These are phyloP conservation scores for Thuidium tamariscinum DNA, from an alignment of 225 moss, liverwort and hornwort species.

Conservation along the genomic window DNA sequence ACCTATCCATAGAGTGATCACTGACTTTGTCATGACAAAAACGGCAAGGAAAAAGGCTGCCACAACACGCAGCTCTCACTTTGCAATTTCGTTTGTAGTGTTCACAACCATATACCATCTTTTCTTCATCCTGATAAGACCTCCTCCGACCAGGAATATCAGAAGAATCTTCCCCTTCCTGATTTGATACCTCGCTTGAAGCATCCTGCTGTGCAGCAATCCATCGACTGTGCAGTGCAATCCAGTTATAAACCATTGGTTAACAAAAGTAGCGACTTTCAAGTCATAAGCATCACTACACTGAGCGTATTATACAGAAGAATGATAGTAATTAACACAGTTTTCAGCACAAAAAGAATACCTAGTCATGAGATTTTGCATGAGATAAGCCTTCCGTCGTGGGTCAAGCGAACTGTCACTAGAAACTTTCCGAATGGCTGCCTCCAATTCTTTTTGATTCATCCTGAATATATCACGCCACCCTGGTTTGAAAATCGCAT, in stretches of 20 bases:
- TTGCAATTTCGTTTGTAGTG: slow-evolving; percentile 96
- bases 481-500: slow-evolving; percentile 72
- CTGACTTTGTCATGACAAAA: slow-evolving; percentile 99
- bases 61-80: slow-evolving; percentile 90
- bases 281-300: neutral
- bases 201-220: slow-evolving; percentile 82
- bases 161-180: slow-evolving; percentile 18
- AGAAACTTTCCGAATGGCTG: slow-evolving; percentile 91
- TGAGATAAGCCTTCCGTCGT: slow-evolving; percentile 89
- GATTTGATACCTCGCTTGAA: slow-evolving; percentile 14
- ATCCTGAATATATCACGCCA: slow-evolving; percentile 98
- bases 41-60: slow-evolving; percentile 71
- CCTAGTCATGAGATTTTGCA: slow-evolving; percentile 99
- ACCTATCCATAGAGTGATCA: slow-evolving; percentile 98
- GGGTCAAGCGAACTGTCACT: slow-evolving; percentile 94
- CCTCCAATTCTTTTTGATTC: slow-evolving; percentile 97
- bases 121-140: slow-evolving; percentile 47
- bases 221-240: slow-evolving; percentile 67
- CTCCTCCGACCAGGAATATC: slow-evolving; percentile 38
- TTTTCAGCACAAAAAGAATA: neutral
- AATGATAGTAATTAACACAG: neutral
- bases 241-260: neutral
- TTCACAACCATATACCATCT: slow-evolving; percentile 71
- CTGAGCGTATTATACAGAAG: neutral
- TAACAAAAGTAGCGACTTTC: neutral